These are phyloP conservation scores for Fusarium cyanostomum DNA, from an alignment of 2,329 filamentous ascomycete genomes.

Conservation along the genomic window DNA sequence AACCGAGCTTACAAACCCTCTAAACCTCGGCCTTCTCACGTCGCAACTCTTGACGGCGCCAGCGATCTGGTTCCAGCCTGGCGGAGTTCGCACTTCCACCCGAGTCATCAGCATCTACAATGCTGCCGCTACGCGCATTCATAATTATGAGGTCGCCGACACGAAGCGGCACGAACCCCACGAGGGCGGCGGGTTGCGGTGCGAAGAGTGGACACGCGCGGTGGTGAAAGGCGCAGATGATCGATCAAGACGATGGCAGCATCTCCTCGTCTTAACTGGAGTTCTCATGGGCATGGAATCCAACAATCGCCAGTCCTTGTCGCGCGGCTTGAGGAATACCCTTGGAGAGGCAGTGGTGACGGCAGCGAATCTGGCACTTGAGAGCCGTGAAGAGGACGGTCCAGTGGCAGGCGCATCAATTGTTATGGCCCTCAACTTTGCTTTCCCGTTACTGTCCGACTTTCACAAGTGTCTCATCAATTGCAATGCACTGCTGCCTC, in stretches of 20 bases:
- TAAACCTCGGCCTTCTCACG: slow-evolving; percentile 77
- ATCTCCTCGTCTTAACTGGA: slow-evolving; percentile 81
- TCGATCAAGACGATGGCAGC: slow-evolving; percentile 77
- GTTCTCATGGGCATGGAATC: slow-evolving; percentile 80
- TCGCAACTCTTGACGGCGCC: slow-evolving; percentile 77
- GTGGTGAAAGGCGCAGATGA: slow-evolving; percentile 67
- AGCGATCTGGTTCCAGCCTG: slow-evolving; percentile 71
- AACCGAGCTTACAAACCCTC: slow-evolving; percentile 75
- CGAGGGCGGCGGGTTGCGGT: slow-evolving; percentile 56
- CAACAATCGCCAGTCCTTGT: slow-evolving; percentile 70
- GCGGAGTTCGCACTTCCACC: slow-evolving; percentile 70
- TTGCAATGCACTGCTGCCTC: slow-evolving; percentile 75
- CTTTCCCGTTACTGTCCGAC: slow-evolving; percentile 76
- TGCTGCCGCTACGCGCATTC: slow-evolving; percentile 67
- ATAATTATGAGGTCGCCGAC: slow-evolving; percentile 57
- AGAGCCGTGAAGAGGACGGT: slow-evolving; percentile 53
- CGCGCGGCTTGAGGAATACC: slow-evolving; percentile 68
- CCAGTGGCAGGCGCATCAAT: slow-evolving; percentile 61
- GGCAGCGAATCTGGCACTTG: slow-evolving; percentile 80
- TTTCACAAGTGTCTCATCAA: slow-evolving; percentile 67
- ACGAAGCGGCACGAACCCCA: slow-evolving; percentile 44
- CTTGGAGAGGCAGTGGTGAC: slow-evolving; percentile 78
- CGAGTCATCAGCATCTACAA: slow-evolving; percentile 78
- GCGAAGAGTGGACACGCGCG: slow-evolving; percentile 65
- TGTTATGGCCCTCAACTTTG: slow-evolving; percentile 78